A percentile compares a stretch with the other conserved stretches of the same genome.
phyloP scores from a whole-genome alignment of 225 moss, liverwort and hornwort species.

The Pseudisothecium myosuroides region DNA sequence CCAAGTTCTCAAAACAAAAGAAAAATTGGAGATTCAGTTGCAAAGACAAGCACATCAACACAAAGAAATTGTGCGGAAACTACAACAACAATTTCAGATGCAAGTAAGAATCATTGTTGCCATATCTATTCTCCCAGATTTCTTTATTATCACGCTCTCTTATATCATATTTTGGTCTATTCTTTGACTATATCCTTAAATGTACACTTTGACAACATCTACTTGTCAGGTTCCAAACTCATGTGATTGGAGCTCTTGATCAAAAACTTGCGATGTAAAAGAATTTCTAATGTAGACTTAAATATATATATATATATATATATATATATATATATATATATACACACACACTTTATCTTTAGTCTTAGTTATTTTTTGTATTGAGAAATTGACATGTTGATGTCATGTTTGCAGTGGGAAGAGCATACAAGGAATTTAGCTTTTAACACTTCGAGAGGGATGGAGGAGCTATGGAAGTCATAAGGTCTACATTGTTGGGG shows the following conservation, averaged over 20 bases:
- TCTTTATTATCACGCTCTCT: background rate
- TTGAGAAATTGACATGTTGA: background rate
- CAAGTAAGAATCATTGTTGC: background rate
- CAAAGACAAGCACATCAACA: constrained; percentile 7
- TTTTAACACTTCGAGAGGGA: background rate
- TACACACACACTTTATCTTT: background rate
- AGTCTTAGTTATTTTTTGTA: background rate
- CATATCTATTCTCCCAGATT: accelerated
- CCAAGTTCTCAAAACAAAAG: background rate
- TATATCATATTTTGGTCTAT: too few species aligned
- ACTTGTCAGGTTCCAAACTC: accelerated
- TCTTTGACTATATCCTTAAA: background rate
- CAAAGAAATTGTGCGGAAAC: background rate
- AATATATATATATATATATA: too few species aligned
- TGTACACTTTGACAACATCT: background rate
- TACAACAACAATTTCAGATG: background rate
- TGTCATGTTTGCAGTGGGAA: background rate
- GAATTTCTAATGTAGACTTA: accelerated
- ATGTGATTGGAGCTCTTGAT: background rate
- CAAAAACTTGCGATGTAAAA: accelerated
- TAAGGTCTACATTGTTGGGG: background rate
- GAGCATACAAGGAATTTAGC: background rate
- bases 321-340: too few species aligned
- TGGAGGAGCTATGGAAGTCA: background rate
- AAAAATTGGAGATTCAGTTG: background rate